Conservation (phyloP, 192 early-diverging fungal genomes). For the Irineochytrium annulatum region DNA sequence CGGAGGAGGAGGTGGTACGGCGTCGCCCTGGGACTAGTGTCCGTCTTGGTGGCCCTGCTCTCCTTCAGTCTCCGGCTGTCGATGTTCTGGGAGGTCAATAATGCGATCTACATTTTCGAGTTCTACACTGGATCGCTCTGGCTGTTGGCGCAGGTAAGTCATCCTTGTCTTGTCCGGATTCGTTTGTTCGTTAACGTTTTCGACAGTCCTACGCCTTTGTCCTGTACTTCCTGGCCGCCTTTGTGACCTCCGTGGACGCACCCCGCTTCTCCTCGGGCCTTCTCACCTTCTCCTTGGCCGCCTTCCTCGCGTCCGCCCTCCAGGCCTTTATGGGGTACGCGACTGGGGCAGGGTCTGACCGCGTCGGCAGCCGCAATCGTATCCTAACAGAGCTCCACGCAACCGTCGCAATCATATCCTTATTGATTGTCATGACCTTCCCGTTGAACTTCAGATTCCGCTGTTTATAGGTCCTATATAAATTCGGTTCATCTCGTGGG, state of each 20-base stretch:
- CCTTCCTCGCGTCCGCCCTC: neutral
- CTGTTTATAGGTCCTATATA: slow-evolving; percentile 64
- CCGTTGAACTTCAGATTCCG: slow-evolving; percentile 78
- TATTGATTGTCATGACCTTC: slow-evolving; percentile 46
- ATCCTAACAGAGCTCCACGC: neutral
- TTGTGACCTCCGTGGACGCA: neutral
- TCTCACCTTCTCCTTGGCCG: neutral
- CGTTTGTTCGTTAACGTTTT: neutral
- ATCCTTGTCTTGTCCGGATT: neutral
- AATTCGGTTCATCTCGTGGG: slow-evolving; percentile 71
- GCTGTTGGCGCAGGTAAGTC: neutral
- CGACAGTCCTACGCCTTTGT: neutral
- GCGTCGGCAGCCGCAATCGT: neutral
- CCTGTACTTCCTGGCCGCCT: neutral
- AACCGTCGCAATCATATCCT: neutral
- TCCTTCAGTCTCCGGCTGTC: no score
- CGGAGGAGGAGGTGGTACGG: neutral
- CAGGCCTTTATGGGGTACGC: no score
- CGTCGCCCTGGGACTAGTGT: no score
- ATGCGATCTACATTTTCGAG: neutral
- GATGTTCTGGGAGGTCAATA: neutral
- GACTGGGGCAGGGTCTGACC: no score
- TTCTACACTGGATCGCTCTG: no score
- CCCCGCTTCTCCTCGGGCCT: neutral
- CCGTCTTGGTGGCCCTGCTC: no score